These are phyloP conservation scores for Orbilia brochopaga DNA, from an alignment of 2,329 filamentous ascomycete species.

Conservation along the genomic window DNA sequence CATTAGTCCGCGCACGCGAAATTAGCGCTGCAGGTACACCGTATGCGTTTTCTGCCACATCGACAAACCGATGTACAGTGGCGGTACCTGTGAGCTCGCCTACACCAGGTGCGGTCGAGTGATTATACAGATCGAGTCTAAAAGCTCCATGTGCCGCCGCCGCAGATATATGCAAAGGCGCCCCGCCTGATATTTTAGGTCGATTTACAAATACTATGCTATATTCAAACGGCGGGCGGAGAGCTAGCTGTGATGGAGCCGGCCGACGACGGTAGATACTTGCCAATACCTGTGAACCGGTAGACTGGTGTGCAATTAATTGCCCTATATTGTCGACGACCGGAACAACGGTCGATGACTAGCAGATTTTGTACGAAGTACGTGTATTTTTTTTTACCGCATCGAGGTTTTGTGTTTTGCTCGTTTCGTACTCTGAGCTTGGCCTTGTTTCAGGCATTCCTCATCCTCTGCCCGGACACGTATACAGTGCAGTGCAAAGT, in stretches of 20 bases:
- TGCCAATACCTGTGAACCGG: not conserved
- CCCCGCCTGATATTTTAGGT: too few relatives aligned
- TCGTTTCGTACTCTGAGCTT: slow-evolving; percentile 37
- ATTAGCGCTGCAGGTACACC: not conserved
- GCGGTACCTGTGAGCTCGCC: too few relatives aligned
- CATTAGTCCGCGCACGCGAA: not conserved
- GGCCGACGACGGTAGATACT: slow-evolving; percentile 1
- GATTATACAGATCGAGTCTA: not conserved
- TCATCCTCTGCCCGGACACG: not conserved
- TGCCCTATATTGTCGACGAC: too few relatives aligned
- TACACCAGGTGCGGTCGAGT: not conserved
- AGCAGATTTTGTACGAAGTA: too few relatives aligned
- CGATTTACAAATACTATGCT: too few relatives aligned
- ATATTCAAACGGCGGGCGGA: too few relatives aligned
- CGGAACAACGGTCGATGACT: too few relatives aligned
- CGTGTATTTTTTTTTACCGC: too few relatives aligned
- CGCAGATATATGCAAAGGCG: too few relatives aligned
- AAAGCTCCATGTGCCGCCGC: too few relatives aligned
- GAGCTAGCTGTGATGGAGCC: not conserved
- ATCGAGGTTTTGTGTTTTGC: slow-evolving; percentile 2
- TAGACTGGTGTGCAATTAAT: not conserved
- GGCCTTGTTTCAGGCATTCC: slow-evolving; percentile 32
- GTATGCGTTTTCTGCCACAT: not conserved
- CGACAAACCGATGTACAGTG: not conserved
- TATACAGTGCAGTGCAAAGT: not conserved